A percentile compares a stretch with the other conserved stretches of the same genome.
phyloP scores from a whole-genome alignment of 2,329 filamentous ascomycete species.

The Fonsecaea pugnacius region DNA sequence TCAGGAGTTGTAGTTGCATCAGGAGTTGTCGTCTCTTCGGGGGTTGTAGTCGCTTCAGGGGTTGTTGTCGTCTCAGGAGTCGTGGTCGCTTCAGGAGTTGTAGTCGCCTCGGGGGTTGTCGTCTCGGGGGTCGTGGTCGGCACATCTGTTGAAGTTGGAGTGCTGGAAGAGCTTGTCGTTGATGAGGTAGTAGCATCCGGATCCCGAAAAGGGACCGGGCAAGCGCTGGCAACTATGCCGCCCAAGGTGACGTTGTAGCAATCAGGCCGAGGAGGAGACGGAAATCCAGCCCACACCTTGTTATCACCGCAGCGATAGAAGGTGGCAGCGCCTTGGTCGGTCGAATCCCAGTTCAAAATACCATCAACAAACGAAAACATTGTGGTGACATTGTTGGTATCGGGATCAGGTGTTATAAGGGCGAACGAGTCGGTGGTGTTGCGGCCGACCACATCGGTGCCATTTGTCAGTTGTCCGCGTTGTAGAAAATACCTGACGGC shows the following conservation, averaged over 20 bases:
- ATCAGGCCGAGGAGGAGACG: slow-evolving; percentile 23
- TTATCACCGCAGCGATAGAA: slow-evolving; percentile 34
- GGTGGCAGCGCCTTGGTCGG: slow-evolving; percentile 25
- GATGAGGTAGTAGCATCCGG: slow-evolving; percentile 8
- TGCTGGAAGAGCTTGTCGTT: not conserved
- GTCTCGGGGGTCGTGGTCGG: slow-evolving; percentile 10
- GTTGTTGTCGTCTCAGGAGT: slow-evolving; percentile 1
- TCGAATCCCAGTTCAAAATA: slow-evolving; percentile 30
- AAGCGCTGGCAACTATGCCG: slow-evolving; percentile 28
- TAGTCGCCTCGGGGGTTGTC: slow-evolving; percentile 3
- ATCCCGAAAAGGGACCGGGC: slow-evolving; percentile 23
- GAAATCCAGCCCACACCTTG: slow-evolving; percentile 33
- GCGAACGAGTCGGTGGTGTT: slow-evolving; percentile 29
- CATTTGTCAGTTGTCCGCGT: slow-evolving; percentile 24
- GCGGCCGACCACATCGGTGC: slow-evolving; percentile 28
- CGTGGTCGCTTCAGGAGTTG: slow-evolving; percentile 11
- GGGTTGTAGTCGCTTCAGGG: slow-evolving; percentile 9
- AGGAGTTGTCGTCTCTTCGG: not conserved
- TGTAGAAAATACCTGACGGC: slow-evolving; percentile 27
- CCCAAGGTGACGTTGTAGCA: slow-evolving; percentile 32
- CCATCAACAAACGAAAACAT: slow-evolving; percentile 33
- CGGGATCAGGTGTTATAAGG: slow-evolving; percentile 16
- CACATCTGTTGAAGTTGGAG: not conserved
- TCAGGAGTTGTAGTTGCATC: not conserved
- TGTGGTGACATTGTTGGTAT: slow-evolving; percentile 30